Base-by-base conservation (phyloP, 768 basidiomycete species). In the Cystobasidium ongulense region DNA sequence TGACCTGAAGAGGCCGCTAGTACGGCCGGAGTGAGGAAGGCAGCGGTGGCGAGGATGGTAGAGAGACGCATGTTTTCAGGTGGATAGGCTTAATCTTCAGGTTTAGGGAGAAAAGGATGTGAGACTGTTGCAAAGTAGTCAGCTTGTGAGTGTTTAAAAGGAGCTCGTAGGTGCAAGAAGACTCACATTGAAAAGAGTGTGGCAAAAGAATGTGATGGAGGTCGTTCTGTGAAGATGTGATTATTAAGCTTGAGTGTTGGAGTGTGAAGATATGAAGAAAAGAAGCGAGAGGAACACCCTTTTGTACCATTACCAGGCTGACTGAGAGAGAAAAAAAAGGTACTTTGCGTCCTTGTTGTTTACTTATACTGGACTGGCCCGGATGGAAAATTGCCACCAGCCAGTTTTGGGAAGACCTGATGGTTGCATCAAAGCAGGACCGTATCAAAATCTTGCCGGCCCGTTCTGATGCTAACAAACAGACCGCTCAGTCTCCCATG, bases 41-140 rank as follows among this genome's bases (percentile, higher is more conserved):
- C 53, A 23, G 53, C 53, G 53, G 53, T 54, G 53, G 29, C 21
- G n/a, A 54, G 7, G 7, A 54, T n/a, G 8, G 53, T 54, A n/a
- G 53, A 54, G 53, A 54, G n/a, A 54, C 53, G 53, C 53, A 54
- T 54, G n/a, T 54, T 54, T n/a, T n/a, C n/a, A n/a, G n/a, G n/a
- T n/a, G n/a, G n/a, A n/a, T n/a, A n/a, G n/a, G n/a, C n/a, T n/a
- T n/a, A n/a, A n/a, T n/a, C n/a, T n/a, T n/a, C n/a, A n/a, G n/a
- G n/a, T n/a, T n/a, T n/a, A n/a, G n/a, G n/a, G n/a, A n/a, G n/a
- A n/a, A n/a, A 46, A 46, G 43, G 43, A n/a, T 46, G n/a, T 46
- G 13, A n/a, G n/a, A 46, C 43, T 46, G 43, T 46, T 13, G 13
- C 13, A 13, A n/a, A 13, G 43, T 13, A 46, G 13, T 13, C 43